A percentile compares a stretch with the other conserved stretches of the same genome.
These are phyloP conservation scores for Penicillium maclennaniae DNA, from an alignment of 495 filamentous ascomycete species.

Conservation along the genomic window DNA sequence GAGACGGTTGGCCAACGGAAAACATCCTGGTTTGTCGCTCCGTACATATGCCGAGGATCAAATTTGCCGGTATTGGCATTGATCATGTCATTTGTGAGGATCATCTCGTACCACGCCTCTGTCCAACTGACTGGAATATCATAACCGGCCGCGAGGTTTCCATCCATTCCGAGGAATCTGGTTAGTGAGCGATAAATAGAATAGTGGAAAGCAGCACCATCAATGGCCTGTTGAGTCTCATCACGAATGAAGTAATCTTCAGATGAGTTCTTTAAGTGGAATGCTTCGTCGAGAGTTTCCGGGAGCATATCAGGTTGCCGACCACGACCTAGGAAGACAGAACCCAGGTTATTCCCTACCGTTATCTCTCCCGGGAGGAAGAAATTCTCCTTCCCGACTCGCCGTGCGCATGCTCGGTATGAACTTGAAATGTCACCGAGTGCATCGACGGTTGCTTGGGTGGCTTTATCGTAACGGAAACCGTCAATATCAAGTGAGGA, in stretches of 20 bases:
- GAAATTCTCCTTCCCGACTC: slow-evolving; percentile 59
- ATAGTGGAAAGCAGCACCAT: slow-evolving; percentile 68
- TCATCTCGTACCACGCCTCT: slow-evolving; percentile 58
- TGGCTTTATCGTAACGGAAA: slow-evolving; percentile 67
- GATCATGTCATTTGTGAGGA: slow-evolving; percentile 60
- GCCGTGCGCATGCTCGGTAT: slow-evolving; percentile 54
- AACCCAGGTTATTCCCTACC: slow-evolving; percentile 58
- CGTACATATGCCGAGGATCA: slow-evolving; percentile 69
- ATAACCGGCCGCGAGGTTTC: slow-evolving; percentile 56
- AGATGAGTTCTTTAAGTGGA: slow-evolving; percentile 43
- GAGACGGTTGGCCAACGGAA: slow-evolving; percentile 68
- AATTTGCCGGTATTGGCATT: slow-evolving; percentile 65
- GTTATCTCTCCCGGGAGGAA: slow-evolving; percentile 64
- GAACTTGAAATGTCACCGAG: slow-evolving; percentile 52
- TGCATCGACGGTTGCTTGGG: slow-evolving; percentile 62
- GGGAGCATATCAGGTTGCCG: slow-evolving; percentile 52
- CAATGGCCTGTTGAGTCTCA: slow-evolving; percentile 53
- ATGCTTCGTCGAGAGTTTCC: slow-evolving; percentile 43
- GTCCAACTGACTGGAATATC: slow-evolving; percentile 60
- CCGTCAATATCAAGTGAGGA: slow-evolving; percentile 64
- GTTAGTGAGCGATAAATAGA: slow-evolving; percentile 66
- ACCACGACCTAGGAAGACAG: slow-evolving; percentile 65
- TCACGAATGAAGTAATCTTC: slow-evolving; percentile 55
- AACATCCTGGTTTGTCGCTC: slow-evolving; percentile 69
- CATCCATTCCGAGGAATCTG: slow-evolving; percentile 63